phyloP scores from a whole-genome alignment of 495 filamentous ascomycete species.

The Cetradonia linearis region DNA sequence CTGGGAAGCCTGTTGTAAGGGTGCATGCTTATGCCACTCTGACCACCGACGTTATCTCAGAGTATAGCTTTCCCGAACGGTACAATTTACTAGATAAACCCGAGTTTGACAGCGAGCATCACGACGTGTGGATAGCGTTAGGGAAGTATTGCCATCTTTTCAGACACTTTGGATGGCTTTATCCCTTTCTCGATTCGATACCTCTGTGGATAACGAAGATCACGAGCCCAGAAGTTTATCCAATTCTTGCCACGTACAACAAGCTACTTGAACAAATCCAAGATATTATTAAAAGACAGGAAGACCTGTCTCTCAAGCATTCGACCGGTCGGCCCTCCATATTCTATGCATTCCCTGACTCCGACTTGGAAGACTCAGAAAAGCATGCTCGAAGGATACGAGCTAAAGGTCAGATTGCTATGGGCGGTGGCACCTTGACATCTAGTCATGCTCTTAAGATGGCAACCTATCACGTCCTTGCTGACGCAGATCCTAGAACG shows the following conservation, averaged over 20 bases:
- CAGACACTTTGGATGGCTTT: background rate
- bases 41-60: slow-evolving; percentile 10
- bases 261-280: too few species aligned
- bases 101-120: slow-evolving; percentile 1
- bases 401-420: slow-evolving; percentile 29
- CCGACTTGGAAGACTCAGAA: slow-evolving; percentile 26
- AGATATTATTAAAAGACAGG: too few species aligned
- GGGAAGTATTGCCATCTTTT: background rate
- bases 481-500: slow-evolving; percentile 21
- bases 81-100: slow-evolving; percentile 8
- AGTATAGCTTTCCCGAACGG: slow-evolving; percentile 11
- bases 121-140: background rate
- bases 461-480: slow-evolving; percentile 27
- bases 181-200: background rate
- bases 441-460: slow-evolving; percentile 26
- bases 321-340: too few species aligned
- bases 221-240: background rate
- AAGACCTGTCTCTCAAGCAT: too few species aligned
- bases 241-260: too few species aligned
- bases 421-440: slow-evolving; percentile 33
- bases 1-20: background rate
- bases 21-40: slow-evolving; percentile 8
- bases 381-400: slow-evolving; percentile 23
- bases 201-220: background rate
- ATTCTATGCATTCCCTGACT: too few species aligned